Evolutionary conservation across 305 asterid genomes (phyloP), one percentile per base, ranked within the genome.

Genomic region (Withania somnifera): DNA sequence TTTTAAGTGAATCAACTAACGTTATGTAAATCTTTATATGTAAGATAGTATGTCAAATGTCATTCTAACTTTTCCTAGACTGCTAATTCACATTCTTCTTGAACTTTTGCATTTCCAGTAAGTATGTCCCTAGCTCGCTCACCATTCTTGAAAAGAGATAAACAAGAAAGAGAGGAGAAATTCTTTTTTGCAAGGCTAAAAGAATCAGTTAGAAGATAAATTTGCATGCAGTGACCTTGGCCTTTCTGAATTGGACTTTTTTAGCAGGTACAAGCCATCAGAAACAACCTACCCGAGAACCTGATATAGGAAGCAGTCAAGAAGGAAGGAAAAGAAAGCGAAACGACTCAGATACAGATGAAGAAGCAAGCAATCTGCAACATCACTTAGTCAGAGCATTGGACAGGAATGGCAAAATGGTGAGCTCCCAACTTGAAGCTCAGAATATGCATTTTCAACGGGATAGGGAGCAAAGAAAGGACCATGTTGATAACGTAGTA

Each of bases 381-480:
- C 81, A 68, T 36, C 80, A 82, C 26, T 19, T 84, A 40, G 45
- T 77, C 24, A 67, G 82, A 77, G 86, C 64, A 24, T 66, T 85
- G 69, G 83, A 85, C 64, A 85, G 81, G 79, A 85, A 78, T 50
- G 84, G 84, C 9, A 76, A 81, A n/a, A 19, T 83, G 83, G 76
- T 88, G 64, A 83, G 79, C 82, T 83, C 84, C 32, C 88, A 83
- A 75, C 85, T 88, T 14, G 87, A 88, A 76, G 79, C 86, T 47
- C 88, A 85, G 47, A 81, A 64, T 24, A 51, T 64, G 57, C 80
- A 79, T 71, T 82, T 34, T 38, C 71, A 83, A 79, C 69, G 80
- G 36, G 89, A 88, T 42, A 57, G 86, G 54, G 85, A 85, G 82
- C 88, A 83, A 50, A 85, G 61, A 32, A 86, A 83, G 82, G 88